Percentiles rank a stretch among this genome's conserved stretches.
Evolutionary conservation across 106 monocot species (phyloP).

Genomic region (Ottelia alismoides): DNA sequence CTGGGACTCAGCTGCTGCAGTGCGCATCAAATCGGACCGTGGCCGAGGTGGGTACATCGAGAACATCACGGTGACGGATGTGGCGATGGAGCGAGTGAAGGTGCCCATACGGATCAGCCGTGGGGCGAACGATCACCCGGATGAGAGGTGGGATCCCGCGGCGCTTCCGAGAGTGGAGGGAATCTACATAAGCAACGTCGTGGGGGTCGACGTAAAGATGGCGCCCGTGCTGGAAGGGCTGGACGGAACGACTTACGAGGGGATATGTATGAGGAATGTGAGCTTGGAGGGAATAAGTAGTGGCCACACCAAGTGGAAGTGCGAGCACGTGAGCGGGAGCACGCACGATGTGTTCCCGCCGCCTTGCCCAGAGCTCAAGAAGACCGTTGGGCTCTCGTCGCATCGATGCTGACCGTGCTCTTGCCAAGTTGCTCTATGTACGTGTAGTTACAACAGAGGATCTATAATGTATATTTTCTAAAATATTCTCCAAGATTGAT

Average conservation of each 20-base stretch:
- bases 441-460: too few species aligned
- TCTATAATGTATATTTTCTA: too few species aligned
- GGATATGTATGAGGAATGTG: constrained; percentile 55
- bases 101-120: constrained; percentile 69
- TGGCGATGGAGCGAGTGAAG: constrained; percentile 61
- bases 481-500: too few species aligned
- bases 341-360: constrained; percentile 41
- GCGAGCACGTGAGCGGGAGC: constrained; percentile 51
- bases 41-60: constrained; percentile 78
- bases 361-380: constrained; percentile 50
- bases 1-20: constrained; percentile 61
- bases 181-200: constrained; percentile 28
- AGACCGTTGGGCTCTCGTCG: too few species aligned
- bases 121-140: constrained; percentile 76
- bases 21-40: constrained; percentile 64
- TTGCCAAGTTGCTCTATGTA: too few species aligned
- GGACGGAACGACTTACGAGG: constrained; percentile 39
- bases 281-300: constrained; percentile 26
- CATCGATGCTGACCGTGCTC: too few species aligned
- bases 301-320: constrained; percentile 31
- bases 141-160: constrained; percentile 40
- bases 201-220: constrained; percentile 27
- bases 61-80: constrained; percentile 49
- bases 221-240: constrained; percentile 57
- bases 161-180: constrained; percentile 50